Percentiles rank a stretch among this genome's conserved stretches.
These are phyloP conservation scores for Albifimbria verrucaria DNA, from an alignment of 2,329 filamentous ascomycete genomes.

Conservation along the genomic window DNA sequence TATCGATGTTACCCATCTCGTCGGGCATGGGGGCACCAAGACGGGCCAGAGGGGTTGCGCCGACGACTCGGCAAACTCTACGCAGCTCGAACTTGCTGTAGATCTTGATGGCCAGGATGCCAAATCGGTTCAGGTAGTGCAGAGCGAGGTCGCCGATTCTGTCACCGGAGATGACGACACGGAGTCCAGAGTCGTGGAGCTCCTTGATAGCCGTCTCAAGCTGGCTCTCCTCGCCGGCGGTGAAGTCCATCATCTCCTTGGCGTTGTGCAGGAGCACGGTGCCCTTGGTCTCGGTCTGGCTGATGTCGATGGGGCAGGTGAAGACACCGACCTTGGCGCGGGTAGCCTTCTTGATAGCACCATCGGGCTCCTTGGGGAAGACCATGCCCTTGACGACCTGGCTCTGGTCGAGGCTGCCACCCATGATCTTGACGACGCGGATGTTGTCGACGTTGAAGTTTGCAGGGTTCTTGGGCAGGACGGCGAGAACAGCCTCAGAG, in stretches of 20 bases:
- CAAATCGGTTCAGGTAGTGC: constrained; percentile 97
- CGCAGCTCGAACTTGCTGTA: constrained; percentile 97
- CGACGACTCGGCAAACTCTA: constrained; percentile 90
- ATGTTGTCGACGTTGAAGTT: constrained; percentile 99
- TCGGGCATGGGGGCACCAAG: constrained; percentile 99
- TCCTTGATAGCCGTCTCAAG: constrained; percentile 92
- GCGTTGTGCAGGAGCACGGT: constrained; percentile 96
- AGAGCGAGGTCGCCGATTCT: constrained; percentile 94
- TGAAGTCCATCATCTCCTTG: constrained; percentile 98
- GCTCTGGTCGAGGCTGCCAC: constrained; percentile 90
- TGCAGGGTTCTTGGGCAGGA: constrained; percentile 89
- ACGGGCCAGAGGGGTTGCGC: constrained; percentile 91
- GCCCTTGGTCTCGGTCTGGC: constrained; percentile 97
- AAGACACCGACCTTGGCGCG: constrained; percentile 97
- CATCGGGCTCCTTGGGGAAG: constrained; percentile 92
- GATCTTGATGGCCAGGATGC: constrained; percentile 93
- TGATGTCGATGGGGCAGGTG: constrained; percentile 92
- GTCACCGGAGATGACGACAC: constrained; percentile 87
- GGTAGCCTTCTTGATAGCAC: constrained; percentile 81
- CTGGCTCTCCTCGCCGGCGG: constrained; percentile 91
- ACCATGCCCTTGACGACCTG: constrained; percentile 97
- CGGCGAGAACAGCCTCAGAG: constrained; percentile 78
- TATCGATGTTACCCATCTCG: constrained; percentile 92
- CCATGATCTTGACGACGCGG: constrained; percentile 99
- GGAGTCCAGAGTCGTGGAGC: constrained; percentile 86